Conservation (phyloP, 1,139 yeast species). For the Yamadazyma aaseri region DNA sequence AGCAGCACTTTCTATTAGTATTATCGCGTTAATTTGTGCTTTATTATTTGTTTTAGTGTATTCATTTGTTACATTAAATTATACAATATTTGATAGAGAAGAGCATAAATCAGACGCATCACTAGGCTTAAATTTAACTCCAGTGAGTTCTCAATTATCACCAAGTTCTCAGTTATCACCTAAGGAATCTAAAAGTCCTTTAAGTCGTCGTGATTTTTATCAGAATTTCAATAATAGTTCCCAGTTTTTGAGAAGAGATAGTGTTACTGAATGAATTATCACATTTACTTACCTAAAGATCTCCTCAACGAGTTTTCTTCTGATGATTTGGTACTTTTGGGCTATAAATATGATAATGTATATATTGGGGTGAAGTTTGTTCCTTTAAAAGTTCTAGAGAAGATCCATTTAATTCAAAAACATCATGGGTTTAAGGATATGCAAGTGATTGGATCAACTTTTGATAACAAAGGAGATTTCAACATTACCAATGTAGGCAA, state of each 20-base stretch:
- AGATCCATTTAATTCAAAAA: constrained; percentile 1
- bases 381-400: not conserved
- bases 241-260: constrained; percentile 44
- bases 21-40: not conserved
- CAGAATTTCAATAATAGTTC: constrained; percentile 41
- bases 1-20: not conserved
- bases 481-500: not conserved
- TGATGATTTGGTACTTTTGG: constrained; percentile 6
- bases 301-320: constrained; percentile 14
- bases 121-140: not conserved
- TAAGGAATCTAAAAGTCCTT: no score
- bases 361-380: constrained; percentile 21
- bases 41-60: not conserved
- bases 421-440: constrained; percentile 15
- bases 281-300: constrained; percentile 39
- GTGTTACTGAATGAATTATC: constrained; percentile 30
- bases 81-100: not conserved
- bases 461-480: constrained; percentile 8
- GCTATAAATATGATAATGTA: constrained; percentile 12
- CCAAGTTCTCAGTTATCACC: not conserved
- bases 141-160: not conserved
- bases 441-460: constrained; percentile 21
- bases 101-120: not conserved
- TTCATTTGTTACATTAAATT: not conserved
- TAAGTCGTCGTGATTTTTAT: constrained; percentile 23